Evolutionary conservation across 2,329 filamentous ascomycete species (phyloP).

Genomic region (Pyrenophora tritici-repentis): DNA sequence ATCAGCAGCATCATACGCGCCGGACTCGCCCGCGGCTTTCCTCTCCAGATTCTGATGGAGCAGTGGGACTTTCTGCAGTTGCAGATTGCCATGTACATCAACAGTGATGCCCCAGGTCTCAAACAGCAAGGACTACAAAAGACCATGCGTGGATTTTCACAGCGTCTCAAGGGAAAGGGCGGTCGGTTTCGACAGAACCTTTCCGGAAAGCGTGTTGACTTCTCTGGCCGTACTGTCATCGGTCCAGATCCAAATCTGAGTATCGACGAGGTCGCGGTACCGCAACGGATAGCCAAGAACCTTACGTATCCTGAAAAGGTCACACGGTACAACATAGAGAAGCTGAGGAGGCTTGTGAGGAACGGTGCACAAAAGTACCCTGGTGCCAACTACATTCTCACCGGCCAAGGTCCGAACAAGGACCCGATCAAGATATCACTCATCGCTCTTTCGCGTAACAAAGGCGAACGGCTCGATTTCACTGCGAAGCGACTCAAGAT

Average conservation of each 20-base stretch:
- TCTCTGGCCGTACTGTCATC: conserved; percentile 96
- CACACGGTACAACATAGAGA: conserved; percentile 81
- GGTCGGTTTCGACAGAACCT: conserved; percentile 96
- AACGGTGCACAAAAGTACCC: conserved; percentile 83
- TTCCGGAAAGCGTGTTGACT: conserved; percentile 97
- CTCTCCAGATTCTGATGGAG: conserved; percentile 90
- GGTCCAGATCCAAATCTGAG: conserved; percentile 93
- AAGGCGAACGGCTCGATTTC: conserved; percentile 66
- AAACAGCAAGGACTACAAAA: conserved; percentile 86
- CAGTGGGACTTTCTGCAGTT: conserved; percentile 97
- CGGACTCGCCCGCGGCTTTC: conserved; percentile 79
- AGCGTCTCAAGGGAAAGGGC: conserved; percentile 95
- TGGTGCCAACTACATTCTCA: conserved; percentile 82
- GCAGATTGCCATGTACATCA: conserved; percentile 97
- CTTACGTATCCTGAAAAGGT: conserved; percentile 93
- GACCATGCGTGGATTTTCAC: conserved; percentile 89
- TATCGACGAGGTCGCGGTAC: conserved; percentile 92
- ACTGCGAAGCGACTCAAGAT: conserved; percentile 76
- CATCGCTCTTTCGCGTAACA: conserved; percentile 54
- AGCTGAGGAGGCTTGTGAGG: conserved; percentile 72
- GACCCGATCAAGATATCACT: conserved; percentile 70
- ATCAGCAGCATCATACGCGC: conserved; percentile 86
- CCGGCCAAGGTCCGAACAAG: conserved; percentile 58
- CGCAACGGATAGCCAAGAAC: conserved; percentile 89
- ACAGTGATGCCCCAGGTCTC: conserved; percentile 93